These are phyloP conservation scores for Naegleria gruberi DNA, from an alignment of 208 protist genomes.

Conservation along the genomic window DNA sequence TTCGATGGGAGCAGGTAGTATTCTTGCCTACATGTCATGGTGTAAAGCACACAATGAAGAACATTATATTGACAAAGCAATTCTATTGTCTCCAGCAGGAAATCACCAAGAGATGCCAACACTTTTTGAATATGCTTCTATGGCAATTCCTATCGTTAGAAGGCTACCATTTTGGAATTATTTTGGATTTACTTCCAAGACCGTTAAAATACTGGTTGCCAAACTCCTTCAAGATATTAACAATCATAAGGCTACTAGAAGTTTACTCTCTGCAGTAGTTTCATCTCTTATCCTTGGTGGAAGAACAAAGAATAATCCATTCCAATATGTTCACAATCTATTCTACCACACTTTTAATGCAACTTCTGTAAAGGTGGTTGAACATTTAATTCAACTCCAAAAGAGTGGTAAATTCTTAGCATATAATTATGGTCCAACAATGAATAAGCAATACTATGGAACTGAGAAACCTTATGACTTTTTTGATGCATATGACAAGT, in stretches of 20 bases:
- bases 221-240: conserved; percentile 42
- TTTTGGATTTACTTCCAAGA: conserved; percentile 16
- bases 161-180: conserved; percentile 22
- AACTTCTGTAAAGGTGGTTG: conserved; percentile 31
- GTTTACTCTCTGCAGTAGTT: conserved; percentile 25
- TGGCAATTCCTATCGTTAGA: conserved; percentile 26
- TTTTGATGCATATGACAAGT: conserved; percentile 36
- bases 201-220: conserved; percentile 25
- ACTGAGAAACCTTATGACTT: conserved; percentile 24
- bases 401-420: conserved; percentile 32
- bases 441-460: conserved; percentile 38
- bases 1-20: conserved; percentile 39
- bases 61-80: conserved; percentile 32
- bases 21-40: conserved; percentile 38
- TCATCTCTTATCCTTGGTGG: conserved; percentile 34
- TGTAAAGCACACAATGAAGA: conserved; percentile 23
- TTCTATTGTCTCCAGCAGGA: conserved; percentile 40
- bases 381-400: conserved; percentile 39
- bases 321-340: conserved; percentile 41
- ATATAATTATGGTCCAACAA: conserved; percentile 41
- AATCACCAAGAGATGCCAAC: conserved; percentile 33
- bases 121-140: neutral
- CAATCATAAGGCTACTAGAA: conserved; percentile 28
- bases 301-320: conserved; percentile 27
- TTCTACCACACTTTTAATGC: conserved; percentile 42